Percentiles rank a stretch among this genome's conserved stretches.
Evolutionary conservation across 306 rosid species (phyloP).

Genomic region (Prunus kanzakura): DNA sequence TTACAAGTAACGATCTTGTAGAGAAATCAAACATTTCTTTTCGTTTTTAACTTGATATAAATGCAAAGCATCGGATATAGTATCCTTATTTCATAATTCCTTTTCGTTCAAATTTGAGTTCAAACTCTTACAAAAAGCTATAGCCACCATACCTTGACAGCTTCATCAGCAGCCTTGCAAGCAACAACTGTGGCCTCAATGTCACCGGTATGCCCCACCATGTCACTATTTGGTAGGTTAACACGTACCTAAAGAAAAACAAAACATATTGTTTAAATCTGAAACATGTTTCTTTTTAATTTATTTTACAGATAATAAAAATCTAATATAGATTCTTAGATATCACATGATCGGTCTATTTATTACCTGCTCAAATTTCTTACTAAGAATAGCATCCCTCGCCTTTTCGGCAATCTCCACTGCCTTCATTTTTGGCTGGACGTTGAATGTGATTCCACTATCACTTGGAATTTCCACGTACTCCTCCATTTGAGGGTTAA

Average conservation of each 20-base stretch:
- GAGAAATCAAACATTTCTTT: neutral
- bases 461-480: constrained; percentile 97
- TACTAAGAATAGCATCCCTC: constrained; percentile 85
- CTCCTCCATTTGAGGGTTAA: constrained; percentile 65
- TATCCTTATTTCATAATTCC: neutral
- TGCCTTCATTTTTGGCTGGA: constrained; percentile 88
- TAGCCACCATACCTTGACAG: constrained; percentile 65
- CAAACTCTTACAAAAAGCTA: neutral
- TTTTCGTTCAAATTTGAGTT: neutral
- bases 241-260: constrained; percentile 69
- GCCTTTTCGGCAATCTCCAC: constrained; percentile 85
- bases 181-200: constrained; percentile 89
- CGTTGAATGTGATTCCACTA: constrained; percentile 86
- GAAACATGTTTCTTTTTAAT: neutral
- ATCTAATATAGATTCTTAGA: neutral
- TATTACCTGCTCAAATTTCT: constrained; percentile 66
- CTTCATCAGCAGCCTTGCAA: constrained; percentile 96
- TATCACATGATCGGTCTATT: constrained; percentile 1
- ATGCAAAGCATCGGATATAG: neutral
- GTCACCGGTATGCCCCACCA: constrained; percentile 98
- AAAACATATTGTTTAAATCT: neutral
- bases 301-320: no score
- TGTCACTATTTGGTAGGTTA: constrained; percentile 94
- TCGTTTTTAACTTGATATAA: neutral
- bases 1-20: neutral